Conservation (phyloP, 1,284 basidiomycete species). For the Ganoderma multipileum region DNA sequence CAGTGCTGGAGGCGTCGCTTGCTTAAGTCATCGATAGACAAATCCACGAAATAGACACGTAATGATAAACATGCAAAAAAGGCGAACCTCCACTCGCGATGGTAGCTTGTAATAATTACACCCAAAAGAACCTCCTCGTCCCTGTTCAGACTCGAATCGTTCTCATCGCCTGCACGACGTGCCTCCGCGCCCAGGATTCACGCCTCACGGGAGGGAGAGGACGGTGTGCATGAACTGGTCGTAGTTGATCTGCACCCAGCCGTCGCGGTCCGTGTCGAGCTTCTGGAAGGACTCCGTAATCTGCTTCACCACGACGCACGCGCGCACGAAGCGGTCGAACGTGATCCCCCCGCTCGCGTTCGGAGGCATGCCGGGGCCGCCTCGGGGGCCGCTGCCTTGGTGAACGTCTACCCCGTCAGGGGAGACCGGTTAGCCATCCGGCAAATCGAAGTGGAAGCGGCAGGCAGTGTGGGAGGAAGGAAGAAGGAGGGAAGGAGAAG, state of each 20-base stretch:
- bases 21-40: neutral
- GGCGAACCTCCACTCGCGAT: neutral
- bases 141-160: neutral
- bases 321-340: slow-evolving; percentile 84
- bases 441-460: neutral
- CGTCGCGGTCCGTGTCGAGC: slow-evolving; percentile 71
- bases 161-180: neutral
- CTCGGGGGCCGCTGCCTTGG: slow-evolving; percentile 54
- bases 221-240: slow-evolving; percentile 81
- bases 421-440: slow-evolving; percentile 29
- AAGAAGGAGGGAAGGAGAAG: neutral
- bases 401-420: slow-evolving; percentile 51
- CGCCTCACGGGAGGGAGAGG: slow-evolving; percentile 62
- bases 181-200: neutral
- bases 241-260: slow-evolving; percentile 81
- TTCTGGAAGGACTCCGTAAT: slow-evolving; percentile 69
- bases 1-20: neutral
- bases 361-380: slow-evolving; percentile 39
- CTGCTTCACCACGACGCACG: slow-evolving; percentile 82
- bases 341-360: slow-evolving; percentile 58
- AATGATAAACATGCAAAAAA: neutral
- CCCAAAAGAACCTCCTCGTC: neutral
- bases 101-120: neutral
- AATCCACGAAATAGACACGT: neutral
- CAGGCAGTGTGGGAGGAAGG: neutral